phyloP scores from a whole-genome alignment of 2,329 filamentous ascomycete species.

The Fusarium verticillioides region DNA sequence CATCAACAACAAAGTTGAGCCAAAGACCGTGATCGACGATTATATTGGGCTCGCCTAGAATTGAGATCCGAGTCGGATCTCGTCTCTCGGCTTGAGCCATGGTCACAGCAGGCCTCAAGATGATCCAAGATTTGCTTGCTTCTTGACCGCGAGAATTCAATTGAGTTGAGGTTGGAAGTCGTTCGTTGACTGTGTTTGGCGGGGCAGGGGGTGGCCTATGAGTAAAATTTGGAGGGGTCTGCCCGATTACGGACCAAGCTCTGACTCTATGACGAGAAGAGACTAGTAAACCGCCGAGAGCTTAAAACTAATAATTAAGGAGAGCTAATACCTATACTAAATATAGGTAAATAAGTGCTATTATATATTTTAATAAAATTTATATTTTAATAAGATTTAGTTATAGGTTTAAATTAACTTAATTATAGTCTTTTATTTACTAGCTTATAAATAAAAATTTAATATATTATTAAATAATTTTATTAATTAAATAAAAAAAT shows the following conservation, averaged over 20 bases:
- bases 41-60: conserved; percentile 90
- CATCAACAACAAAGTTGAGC: conserved; percentile 81
- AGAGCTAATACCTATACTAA: too few relatives aligned
- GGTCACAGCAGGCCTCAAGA: conserved; percentile 11
- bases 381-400: too few relatives aligned
- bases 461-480: too few relatives aligned
- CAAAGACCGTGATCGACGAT: conserved; percentile 92
- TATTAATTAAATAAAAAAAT: too few relatives aligned
- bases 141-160: conserved; percentile 13
- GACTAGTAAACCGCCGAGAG: neutral
- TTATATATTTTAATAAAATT: too few relatives aligned
- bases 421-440: too few relatives aligned
- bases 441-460: too few relatives aligned
- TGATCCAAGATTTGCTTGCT: conserved; percentile 3
- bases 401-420: too few relatives aligned
- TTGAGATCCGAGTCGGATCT: conserved; percentile 73
- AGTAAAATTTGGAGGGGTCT: conserved; percentile 31
- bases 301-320: neutral
- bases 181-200: conserved; percentile 7
- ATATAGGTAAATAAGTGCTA: too few relatives aligned
- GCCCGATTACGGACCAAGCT: conserved; percentile 29
- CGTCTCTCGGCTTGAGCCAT: conserved; percentile 44
- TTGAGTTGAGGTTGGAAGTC: conserved; percentile 3
- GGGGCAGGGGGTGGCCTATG: conserved; percentile 15
- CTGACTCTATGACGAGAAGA: conserved; percentile 25